phyloP scores from a whole-genome alignment of 1,284 basidiomycete genomes.

The Boletus albobrunnescens region DNA sequence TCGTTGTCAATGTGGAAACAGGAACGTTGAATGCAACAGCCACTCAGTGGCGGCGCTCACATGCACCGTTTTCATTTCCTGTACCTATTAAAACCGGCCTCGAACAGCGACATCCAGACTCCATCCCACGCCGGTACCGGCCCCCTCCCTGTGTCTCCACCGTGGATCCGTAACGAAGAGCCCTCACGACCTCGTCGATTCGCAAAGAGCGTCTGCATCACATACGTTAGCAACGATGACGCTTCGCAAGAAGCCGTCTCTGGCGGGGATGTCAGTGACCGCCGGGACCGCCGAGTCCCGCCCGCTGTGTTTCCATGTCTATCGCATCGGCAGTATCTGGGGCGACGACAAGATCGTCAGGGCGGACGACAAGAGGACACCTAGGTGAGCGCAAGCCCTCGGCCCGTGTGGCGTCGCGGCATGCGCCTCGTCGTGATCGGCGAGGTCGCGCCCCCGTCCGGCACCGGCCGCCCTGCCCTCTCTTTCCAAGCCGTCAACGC shows the following conservation, averaged over 20 bases:
- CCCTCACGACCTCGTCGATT: background rate
- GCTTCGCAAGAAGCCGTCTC: background rate
- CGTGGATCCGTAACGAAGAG: background rate
- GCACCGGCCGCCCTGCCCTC: too few relatives aligned
- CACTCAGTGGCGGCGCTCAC: background rate
- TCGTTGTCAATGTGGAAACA: background rate
- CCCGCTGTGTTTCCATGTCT: constrained; percentile 26
- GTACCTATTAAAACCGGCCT: too few relatives aligned
- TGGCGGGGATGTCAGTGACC: background rate
- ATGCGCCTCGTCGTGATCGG: background rate
- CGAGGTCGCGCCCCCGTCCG: too few relatives aligned
- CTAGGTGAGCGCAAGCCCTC: constrained; percentile 3
- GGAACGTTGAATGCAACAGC: background rate
- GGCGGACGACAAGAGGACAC: constrained; percentile 26
- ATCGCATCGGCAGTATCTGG: constrained; percentile 29
- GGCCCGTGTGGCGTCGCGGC: too few relatives aligned
- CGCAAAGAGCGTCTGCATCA: too few relatives aligned
- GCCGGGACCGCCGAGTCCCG: background rate
- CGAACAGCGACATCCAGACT: too few relatives aligned
- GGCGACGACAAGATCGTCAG: constrained; percentile 29
- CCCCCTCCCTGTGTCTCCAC: background rate
- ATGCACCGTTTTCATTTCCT: background rate
- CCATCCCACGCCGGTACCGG: background rate
- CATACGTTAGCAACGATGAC: too few relatives aligned
- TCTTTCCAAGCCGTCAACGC: too few relatives aligned